Conservation (phyloP, 768 basidiomycete genomes). For the Leccinum barrowsii region DNA sequence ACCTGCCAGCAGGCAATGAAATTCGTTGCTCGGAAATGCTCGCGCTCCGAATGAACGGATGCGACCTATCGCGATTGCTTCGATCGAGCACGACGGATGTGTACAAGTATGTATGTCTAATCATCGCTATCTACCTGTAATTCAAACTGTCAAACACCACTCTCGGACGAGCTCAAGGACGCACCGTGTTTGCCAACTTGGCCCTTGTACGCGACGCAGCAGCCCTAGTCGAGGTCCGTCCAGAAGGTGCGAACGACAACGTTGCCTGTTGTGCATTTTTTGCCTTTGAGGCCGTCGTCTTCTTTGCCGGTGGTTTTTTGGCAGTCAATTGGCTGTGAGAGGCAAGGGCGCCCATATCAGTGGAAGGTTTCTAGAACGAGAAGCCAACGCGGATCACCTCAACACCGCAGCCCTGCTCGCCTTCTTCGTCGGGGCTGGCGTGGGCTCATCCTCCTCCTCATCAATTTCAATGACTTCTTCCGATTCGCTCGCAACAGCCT, state of each 20-base stretch:
- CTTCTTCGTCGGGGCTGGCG: slow-evolving; percentile 47
- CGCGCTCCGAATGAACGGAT: background rate
- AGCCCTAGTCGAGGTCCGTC: slow-evolving; percentile 53
- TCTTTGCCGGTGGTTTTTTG: slow-evolving; percentile 57
- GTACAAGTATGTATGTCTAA: slow-evolving; percentile 4
- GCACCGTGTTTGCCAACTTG: slow-evolving; percentile 49
- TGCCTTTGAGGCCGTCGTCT: slow-evolving; percentile 33
- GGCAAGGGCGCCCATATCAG: background rate
- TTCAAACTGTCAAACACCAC: background rate
- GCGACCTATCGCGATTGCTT: background rate
- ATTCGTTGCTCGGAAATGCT: background rate
- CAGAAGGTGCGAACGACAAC: slow-evolving; percentile 60
- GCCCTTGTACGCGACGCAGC: slow-evolving; percentile 68
- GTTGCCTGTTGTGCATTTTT: slow-evolving; percentile 41
- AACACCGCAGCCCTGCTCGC: slow-evolving; percentile 63
- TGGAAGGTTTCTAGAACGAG: slow-evolving; percentile 28
- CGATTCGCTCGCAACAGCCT: slow-evolving; percentile 46
- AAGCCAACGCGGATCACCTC: slow-evolving; percentile 41
- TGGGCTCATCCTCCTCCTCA: slow-evolving; percentile 47
- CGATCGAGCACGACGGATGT: background rate
- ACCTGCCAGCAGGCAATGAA: background rate
- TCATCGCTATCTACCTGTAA: slow-evolving; percentile 30
- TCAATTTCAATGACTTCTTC: slow-evolving; percentile 55
- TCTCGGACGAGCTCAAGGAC: slow-evolving; percentile 3
- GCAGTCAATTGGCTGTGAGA: slow-evolving; percentile 31